These are phyloP conservation scores for Cudoniella acicularis DNA, from an alignment of 495 filamentous ascomycete genomes.

Conservation along the genomic window DNA sequence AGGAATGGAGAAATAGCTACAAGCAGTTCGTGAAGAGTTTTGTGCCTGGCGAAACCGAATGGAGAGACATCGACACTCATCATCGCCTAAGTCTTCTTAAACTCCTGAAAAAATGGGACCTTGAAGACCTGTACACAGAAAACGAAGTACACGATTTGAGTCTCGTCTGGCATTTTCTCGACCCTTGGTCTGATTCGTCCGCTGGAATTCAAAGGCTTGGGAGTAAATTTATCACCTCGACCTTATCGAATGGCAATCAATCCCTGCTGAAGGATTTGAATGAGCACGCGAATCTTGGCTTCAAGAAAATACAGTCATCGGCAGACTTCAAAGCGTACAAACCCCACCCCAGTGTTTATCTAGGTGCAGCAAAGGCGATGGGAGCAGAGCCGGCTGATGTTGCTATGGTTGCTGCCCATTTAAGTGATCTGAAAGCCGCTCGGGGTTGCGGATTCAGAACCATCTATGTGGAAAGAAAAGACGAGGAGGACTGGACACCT, in stretches of 20 bases:
- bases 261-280: slow-evolving; percentile 62
- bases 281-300: slow-evolving; percentile 52
- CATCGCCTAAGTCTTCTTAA: slow-evolving; percentile 56
- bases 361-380: slow-evolving; percentile 58
- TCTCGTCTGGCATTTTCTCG: slow-evolving; percentile 65
- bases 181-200: slow-evolving; percentile 64
- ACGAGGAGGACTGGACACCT: slow-evolving; percentile 58
- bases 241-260: slow-evolving; percentile 72
- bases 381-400: slow-evolving; percentile 57
- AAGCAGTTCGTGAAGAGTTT: slow-evolving; percentile 53
- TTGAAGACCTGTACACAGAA: slow-evolving; percentile 56
- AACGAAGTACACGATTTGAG: slow-evolving; percentile 54
- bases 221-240: slow-evolving; percentile 52
- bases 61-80: slow-evolving; percentile 62
- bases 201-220: slow-evolving; percentile 54
- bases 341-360: slow-evolving; percentile 63
- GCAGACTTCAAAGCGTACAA: slow-evolving; percentile 79
- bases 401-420: slow-evolving; percentile 76
- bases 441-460: slow-evolving; percentile 60
- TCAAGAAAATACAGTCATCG: slow-evolving; percentile 56
- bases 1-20: slow-evolving; percentile 68
- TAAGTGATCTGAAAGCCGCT: slow-evolving; percentile 64
- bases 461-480: slow-evolving; percentile 68
- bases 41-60: slow-evolving; percentile 40
- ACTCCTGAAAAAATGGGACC: slow-evolving; percentile 49